phyloP scores from a whole-genome alignment of 1,139 yeast species.

The Geotrichum citri-aurantii region DNA sequence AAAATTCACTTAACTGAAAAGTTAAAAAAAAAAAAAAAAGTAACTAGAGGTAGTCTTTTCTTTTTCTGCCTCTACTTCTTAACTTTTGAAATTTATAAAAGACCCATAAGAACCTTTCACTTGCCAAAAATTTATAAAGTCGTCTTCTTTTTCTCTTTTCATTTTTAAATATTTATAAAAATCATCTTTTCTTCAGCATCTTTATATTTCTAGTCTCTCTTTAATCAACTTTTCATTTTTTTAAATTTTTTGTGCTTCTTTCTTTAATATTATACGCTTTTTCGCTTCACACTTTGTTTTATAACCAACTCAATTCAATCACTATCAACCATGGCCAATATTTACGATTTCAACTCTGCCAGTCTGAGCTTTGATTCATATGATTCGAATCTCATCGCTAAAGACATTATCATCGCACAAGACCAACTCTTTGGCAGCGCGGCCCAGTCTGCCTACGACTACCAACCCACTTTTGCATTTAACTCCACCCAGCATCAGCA shows the following conservation, averaged over 20 bases:
- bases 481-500: not conserved
- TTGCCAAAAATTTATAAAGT: not conserved
- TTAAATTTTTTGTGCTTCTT: not conserved
- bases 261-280: not conserved
- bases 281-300: not conserved
- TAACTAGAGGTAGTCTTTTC: too few relatives aligned
- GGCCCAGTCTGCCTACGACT: not conserved
- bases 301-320: not conserved
- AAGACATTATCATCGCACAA: not conserved
- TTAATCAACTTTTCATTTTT: not conserved
- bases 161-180: not conserved
- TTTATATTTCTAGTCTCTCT: conserved; percentile 2
- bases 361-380: not conserved
- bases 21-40: not conserved
- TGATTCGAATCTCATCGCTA: not conserved
- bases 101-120: not conserved
- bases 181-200: not conserved
- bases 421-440: not conserved
- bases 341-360: conserved; percentile 7
- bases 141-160: conserved; percentile 1
- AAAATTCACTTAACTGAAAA: not conserved
- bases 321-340: conserved; percentile 4
- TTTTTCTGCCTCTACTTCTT: not conserved
- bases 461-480: not conserved
- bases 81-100: not conserved